These are phyloP conservation scores for Cyberlindnera euphorbiae DNA, from an alignment of 805 yeast genomes.

Conservation along the genomic window DNA sequence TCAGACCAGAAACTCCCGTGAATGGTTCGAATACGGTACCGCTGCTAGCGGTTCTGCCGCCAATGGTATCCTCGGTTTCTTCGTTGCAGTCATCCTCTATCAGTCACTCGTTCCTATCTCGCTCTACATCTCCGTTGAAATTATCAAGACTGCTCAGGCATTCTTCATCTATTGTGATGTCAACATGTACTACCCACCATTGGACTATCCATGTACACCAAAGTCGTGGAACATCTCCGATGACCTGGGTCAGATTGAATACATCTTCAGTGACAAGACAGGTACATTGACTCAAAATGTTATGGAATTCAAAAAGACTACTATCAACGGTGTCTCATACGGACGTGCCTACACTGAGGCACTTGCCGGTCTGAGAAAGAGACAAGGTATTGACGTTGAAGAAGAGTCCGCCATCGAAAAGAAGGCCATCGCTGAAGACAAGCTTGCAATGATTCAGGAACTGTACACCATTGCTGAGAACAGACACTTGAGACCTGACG, in stretches of 20 bases:
- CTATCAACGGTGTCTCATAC: conserved; percentile 66
- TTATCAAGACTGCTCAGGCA: conserved; percentile 78
- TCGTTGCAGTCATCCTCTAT: conserved; percentile 71
- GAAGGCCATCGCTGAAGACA: conserved; percentile 52
- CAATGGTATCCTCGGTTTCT: conserved; percentile 68
- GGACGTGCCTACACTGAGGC: conserved; percentile 86
- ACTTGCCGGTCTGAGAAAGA: conserved; percentile 67
- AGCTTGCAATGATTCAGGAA: conserved; percentile 49
- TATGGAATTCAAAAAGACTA: conserved; percentile 81
- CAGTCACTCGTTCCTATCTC: conserved; percentile 83
- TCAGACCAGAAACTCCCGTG: conserved; percentile 44
- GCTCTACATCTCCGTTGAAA: conserved; percentile 74
- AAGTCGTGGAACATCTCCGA: conserved; percentile 84
- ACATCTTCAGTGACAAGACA: conserved; percentile 79
- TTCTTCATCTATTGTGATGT: conserved; percentile 75
- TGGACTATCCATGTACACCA: conserved; percentile 81
- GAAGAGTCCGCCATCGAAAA: conserved; percentile 49
- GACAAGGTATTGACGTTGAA: conserved; percentile 74
- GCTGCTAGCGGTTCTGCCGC: conserved; percentile 59
- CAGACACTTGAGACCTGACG: conserved; percentile 46
- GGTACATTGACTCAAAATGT: conserved; percentile 82
- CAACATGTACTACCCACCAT: conserved; percentile 57
- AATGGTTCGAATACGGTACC: conserved; percentile 65
- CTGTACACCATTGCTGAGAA: conserved; percentile 35
- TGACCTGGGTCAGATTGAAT: conserved; percentile 82